A percentile compares a stretch with the other conserved stretches of the same genome.
Conservation (phyloP, 2,329 filamentous ascomycete species). For the Aspergillus japonicus region DNA sequence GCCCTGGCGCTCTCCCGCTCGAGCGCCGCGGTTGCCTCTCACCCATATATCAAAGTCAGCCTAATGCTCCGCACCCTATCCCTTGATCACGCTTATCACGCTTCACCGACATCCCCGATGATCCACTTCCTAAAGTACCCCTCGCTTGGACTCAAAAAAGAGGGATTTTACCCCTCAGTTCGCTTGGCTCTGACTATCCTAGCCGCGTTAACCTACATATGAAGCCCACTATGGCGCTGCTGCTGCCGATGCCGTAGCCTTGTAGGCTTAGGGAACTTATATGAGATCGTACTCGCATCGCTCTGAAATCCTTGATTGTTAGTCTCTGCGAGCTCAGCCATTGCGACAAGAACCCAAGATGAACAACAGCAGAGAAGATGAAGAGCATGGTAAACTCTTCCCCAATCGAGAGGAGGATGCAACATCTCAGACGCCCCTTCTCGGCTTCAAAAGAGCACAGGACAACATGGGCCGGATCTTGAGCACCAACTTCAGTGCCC, state of each 20-base stretch:
- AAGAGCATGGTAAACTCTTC: slow-evolving; percentile 1
- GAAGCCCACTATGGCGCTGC: background rate
- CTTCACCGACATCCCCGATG: slow-evolving; percentile 2
- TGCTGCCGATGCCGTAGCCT: background rate
- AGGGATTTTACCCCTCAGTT: slow-evolving; percentile 3
- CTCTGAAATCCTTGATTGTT: background rate
- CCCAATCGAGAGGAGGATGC: slow-evolving; percentile 1
- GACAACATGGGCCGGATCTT: slow-evolving; percentile 20
- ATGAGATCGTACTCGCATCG: background rate
- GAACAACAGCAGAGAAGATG: slow-evolving; percentile 7
- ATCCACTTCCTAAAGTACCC: background rate
- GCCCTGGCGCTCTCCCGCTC: background rate
- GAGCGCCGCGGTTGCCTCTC: background rate
- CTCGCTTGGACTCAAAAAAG: background rate
- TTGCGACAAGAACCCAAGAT: background rate
- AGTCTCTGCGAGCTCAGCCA: background rate
- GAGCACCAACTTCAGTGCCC: slow-evolving; percentile 22
- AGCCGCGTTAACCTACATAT: slow-evolving; percentile 2
- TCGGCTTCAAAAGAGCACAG: slow-evolving; percentile 16
- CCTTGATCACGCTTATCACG: background rate
- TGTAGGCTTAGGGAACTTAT: background rate
- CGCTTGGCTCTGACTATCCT: background rate
- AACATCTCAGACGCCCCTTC: slow-evolving; percentile 7
- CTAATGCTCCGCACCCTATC: background rate
- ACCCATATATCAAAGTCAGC: background rate